These are phyloP conservation scores for Rhodocollybia butyracea DNA, from an alignment of 768 basidiomycete species.

Conservation along the genomic window DNA sequence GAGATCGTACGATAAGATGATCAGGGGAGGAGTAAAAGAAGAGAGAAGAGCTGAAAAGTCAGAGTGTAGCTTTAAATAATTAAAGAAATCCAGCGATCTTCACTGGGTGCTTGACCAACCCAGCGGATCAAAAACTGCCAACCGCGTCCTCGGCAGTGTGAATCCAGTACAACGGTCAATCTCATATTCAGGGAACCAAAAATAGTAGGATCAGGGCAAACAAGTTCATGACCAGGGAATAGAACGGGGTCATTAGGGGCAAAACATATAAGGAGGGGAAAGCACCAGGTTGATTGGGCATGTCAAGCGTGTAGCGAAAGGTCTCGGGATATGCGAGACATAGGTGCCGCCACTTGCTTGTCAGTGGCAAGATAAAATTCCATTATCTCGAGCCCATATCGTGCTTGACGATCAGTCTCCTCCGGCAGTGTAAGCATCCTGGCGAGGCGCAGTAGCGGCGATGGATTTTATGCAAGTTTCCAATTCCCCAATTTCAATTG, in stretches of 20 bases:
- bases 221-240: conserved; percentile 21
- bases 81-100: conserved; percentile 19
- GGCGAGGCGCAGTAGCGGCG: no score
- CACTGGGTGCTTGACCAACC: conserved; percentile 14
- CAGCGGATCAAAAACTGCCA: conserved; percentile 22
- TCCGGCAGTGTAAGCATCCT: no score
- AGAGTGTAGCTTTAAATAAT: no score
- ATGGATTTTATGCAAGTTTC: no score
- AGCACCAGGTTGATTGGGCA: conserved; percentile 14
- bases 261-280: conserved; percentile 24
- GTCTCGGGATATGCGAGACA: conserved; percentile 11
- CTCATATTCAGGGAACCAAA: conserved; percentile 14
- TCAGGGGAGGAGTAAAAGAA: no score
- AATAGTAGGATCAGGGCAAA: conserved; percentile 11
- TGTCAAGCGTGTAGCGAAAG: conserved; percentile 11
- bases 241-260: conserved; percentile 16
- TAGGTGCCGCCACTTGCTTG: no score
- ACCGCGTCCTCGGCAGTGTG: conserved; percentile 17
- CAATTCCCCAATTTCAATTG: no score
- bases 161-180: conserved; percentile 21
- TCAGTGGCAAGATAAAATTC: no score
- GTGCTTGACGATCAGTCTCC: no score
- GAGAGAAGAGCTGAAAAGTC: no score
- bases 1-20: no score
- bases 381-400: no score